These are phyloP conservation scores for Lumnitzera littorea DNA, from an alignment of 345 rosid genomes.

Conservation along the genomic window DNA sequence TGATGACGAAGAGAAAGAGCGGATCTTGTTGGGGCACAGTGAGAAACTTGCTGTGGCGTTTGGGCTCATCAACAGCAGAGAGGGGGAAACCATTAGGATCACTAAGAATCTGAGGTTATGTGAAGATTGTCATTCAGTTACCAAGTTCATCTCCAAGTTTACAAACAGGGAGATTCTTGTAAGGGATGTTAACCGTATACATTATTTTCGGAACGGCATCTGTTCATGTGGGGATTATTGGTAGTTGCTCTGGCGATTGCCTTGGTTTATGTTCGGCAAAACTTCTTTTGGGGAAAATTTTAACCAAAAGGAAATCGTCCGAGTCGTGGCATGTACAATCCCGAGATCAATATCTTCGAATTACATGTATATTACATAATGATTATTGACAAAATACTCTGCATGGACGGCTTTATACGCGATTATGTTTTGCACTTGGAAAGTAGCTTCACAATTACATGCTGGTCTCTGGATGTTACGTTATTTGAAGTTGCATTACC, in stretches of 20 bases:
- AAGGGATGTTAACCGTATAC: slow-evolving; percentile 79
- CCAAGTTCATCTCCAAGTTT: slow-evolving; percentile 71
- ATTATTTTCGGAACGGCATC: slow-evolving; percentile 65
- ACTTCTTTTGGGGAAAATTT: too few relatives aligned
- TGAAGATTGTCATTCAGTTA: slow-evolving; percentile 82
- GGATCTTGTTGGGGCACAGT: slow-evolving; percentile 76
- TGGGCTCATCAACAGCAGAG: slow-evolving; percentile 60
- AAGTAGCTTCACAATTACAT: too few relatives aligned
- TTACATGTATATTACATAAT: too few relatives aligned
- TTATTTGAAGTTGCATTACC: too few relatives aligned
- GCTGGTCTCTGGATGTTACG: too few relatives aligned
- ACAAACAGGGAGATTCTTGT: slow-evolving; percentile 70
- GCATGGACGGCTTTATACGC: too few relatives aligned
- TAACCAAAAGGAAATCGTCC: too few relatives aligned
- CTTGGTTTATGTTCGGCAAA: too few relatives aligned
- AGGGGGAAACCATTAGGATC: slow-evolving; percentile 65
- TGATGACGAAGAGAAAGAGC: slow-evolving; percentile 61
- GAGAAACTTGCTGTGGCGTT: slow-evolving; percentile 83
- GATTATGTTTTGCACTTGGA: too few relatives aligned
- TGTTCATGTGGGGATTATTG: slow-evolving; percentile 93
- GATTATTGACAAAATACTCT: too few relatives aligned
- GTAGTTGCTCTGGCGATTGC: slow-evolving; percentile 16
- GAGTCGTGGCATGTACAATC: too few relatives aligned
- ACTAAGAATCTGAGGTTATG: slow-evolving; percentile 83
- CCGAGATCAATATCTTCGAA: too few relatives aligned